Evolutionary conservation across 1,139 yeast genomes (phyloP).

Genomic region (Debaryomycetaceae sp.): DNA sequence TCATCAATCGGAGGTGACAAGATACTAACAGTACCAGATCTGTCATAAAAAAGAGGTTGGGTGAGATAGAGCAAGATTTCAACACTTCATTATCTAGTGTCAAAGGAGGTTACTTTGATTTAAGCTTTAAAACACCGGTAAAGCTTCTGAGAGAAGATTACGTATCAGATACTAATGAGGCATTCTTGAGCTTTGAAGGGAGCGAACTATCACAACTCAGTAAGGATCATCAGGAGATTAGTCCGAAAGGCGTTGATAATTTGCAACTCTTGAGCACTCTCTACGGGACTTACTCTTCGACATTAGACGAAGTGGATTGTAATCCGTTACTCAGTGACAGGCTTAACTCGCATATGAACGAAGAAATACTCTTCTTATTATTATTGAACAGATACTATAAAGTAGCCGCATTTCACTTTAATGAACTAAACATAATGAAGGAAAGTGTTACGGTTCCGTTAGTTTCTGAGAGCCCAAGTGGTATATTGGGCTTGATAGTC

Average conservation of each 20-base stretch:
- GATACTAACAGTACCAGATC: conserved; percentile 5
- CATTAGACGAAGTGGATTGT: conserved; percentile 8
- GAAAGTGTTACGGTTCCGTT: conserved; percentile 9
- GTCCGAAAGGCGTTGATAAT: conserved; percentile 1
- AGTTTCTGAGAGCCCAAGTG: conserved; percentile 5
- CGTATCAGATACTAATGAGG: background rate
- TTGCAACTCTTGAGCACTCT: conserved; percentile 2
- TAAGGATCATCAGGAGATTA: background rate
- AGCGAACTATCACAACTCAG: background rate
- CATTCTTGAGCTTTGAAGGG: background rate
- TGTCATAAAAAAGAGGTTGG: conserved; percentile 1
- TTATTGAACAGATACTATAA: conserved; percentile 18
- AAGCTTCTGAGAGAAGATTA: background rate
- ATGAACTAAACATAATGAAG: conserved; percentile 1
- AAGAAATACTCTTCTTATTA: conserved; percentile 19
- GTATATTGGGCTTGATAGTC: conserved; percentile 15
- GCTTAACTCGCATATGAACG: conserved; percentile 15
- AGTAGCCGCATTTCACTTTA: conserved; percentile 10
- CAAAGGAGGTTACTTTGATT: background rate
- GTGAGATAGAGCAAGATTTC: conserved; percentile 6
- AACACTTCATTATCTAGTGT: conserved; percentile 3
- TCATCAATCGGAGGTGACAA: background rate
- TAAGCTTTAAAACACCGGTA: conserved; percentile 1
- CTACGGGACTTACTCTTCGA: background rate
- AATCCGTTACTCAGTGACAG: conserved; percentile 19